Percentiles rank a stretch among this genome's conserved stretches.
Conservation (phyloP, 768 basidiomycete genomes). For the Auriscalpium vulgare region DNA sequence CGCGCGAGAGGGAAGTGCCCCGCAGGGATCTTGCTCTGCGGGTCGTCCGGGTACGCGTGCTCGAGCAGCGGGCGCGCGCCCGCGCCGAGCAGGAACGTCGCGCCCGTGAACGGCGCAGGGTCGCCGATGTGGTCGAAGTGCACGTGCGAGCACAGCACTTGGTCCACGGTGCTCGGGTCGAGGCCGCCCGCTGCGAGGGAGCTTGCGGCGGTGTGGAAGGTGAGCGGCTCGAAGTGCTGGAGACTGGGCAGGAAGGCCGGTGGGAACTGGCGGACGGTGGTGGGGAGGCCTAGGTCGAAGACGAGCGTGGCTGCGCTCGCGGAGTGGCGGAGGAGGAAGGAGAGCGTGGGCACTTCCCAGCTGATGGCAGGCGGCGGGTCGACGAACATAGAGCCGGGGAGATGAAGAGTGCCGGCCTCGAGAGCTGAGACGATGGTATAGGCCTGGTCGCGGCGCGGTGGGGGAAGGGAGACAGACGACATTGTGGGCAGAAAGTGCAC, state of each 20-base stretch:
- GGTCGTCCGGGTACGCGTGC: constrained; percentile 3
- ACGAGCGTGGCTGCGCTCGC: constrained; percentile 1
- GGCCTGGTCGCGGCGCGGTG: constrained; percentile 3
- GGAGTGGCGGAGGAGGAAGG: constrained; percentile 13
- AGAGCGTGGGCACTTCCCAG: constrained; percentile 3
- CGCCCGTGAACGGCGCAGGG: constrained; percentile 3
- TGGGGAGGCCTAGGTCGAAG: constrained; percentile 14
- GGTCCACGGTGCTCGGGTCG: background rate
- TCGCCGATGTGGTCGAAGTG: constrained; percentile 15
- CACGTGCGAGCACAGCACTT: constrained; percentile 6
- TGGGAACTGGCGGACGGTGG: constrained; percentile 1
- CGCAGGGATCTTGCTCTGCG: background rate
- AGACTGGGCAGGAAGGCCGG: background rate
- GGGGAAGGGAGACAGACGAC: constrained; percentile 2
- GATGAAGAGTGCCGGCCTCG: constrained; percentile 6
- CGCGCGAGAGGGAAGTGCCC: background rate
- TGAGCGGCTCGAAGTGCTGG: background rate
- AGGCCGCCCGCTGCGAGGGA: constrained; percentile 10
- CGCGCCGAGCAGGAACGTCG: constrained; percentile 9
- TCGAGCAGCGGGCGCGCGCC: background rate
- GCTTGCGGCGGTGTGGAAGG: constrained; percentile 5
- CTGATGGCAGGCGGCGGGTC: background rate
- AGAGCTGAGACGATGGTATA: constrained; percentile 10
- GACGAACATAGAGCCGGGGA: constrained; percentile 12
- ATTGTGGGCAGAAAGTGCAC: background rate